Conservation (phyloP, 2,329 filamentous ascomycete species). For the Eutypa lata region DNA sequence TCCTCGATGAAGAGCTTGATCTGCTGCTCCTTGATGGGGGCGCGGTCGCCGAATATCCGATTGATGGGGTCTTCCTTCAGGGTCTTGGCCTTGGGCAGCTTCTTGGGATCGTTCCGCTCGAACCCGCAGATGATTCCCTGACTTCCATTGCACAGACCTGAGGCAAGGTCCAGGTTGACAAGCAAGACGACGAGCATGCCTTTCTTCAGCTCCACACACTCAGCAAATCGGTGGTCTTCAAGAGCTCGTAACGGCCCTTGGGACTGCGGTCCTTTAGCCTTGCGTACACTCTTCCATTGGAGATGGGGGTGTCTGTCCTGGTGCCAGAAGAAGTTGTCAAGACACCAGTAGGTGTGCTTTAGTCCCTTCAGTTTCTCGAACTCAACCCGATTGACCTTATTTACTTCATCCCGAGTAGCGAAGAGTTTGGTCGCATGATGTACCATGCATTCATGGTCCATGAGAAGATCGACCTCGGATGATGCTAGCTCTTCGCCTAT, state of each 20-base stretch:
- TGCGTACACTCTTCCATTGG: conserved; percentile 17
- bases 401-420: conserved; percentile 36
- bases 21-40: conserved; percentile 31
- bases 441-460: conserved; percentile 41
- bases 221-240: conserved; percentile 44
- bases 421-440: conserved; percentile 43
- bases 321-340: conserved; percentile 41
- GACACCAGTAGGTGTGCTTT: conserved; percentile 27
- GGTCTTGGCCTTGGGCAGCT: conserved; percentile 23
- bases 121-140: conserved; percentile 45
- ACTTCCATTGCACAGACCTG: conserved; percentile 44
- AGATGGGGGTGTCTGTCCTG: conserved; percentile 21
- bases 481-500: conserved; percentile 37
- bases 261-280: conserved; percentile 8
- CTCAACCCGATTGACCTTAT: conserved; percentile 29
- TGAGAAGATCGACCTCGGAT: conserved; percentile 38
- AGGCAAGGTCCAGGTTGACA: conserved; percentile 41
- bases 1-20: conserved; percentile 36
- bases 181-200: conserved; percentile 53
- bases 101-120: conserved; percentile 27
- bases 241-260: conserved; percentile 32
- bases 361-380: conserved; percentile 30
- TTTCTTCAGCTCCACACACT: conserved; percentile 41
- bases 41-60: conserved; percentile 34
- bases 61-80: conserved; percentile 13